Conservation (phyloP, 306 rosid genomes). For the Cercis canadensis region DNA sequence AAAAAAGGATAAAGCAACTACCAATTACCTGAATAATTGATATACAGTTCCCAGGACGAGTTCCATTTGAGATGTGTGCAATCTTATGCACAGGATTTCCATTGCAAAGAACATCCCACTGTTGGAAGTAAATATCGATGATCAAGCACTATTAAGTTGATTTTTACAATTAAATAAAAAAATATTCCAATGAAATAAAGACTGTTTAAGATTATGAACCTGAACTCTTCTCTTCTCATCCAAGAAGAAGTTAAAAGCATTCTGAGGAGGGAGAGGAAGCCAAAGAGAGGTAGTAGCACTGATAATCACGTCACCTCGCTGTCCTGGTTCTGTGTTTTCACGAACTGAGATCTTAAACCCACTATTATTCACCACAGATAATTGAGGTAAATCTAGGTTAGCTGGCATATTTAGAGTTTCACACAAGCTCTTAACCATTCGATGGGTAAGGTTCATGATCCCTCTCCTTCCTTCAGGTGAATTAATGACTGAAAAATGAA, state of each 20-base stretch:
- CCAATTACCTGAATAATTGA: conserved; percentile 55
- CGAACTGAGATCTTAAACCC: conserved; percentile 52
- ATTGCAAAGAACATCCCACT: conserved; percentile 75
- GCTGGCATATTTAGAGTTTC: conserved; percentile 52
- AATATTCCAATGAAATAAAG: background rate
- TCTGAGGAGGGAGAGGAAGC: conserved; percentile 53
- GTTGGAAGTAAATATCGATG: background rate
- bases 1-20: conserved; percentile 11
- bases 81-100: conserved; percentile 47
- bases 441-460: conserved; percentile 53
- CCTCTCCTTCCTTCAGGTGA: conserved; percentile 45
- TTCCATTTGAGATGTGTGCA: conserved; percentile 58
- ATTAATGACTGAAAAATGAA: conserved; percentile 43
- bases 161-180: background rate
- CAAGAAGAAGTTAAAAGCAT: conserved; percentile 51
- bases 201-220: conserved; percentile 39
- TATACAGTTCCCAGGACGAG: conserved; percentile 51
- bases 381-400: conserved; percentile 49
- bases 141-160: background rate
- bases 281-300: conserved; percentile 61
- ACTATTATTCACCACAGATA: conserved; percentile 35
- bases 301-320: conserved; percentile 52
- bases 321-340: conserved; percentile 36
- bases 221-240: conserved; percentile 51
- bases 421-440: conserved; percentile 65